Conservation (phyloP, 768 basidiomycete genomes). For the Tylopilus vinaceipallidus region DNA sequence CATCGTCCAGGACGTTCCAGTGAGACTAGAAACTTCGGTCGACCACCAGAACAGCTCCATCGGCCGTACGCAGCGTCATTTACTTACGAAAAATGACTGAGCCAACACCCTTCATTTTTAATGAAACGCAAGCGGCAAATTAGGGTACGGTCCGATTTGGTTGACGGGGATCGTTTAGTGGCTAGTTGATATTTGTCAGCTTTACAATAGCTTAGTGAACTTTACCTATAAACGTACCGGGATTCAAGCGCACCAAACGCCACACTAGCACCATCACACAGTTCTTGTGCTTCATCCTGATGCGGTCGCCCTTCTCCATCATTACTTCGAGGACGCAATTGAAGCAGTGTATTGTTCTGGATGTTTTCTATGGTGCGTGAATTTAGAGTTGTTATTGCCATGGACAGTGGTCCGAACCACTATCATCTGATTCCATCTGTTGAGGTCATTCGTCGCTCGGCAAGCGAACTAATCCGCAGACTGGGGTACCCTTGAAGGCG, state of each 20-base stretch:
- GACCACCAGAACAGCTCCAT: slow-evolving; percentile 7
- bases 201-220: neutral
- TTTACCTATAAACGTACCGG: slow-evolving; percentile 15
- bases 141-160: slow-evolving; percentile 23
- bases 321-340: slow-evolving; percentile 1
- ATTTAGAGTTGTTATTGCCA: slow-evolving; percentile 3
- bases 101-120: slow-evolving; percentile 19
- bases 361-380: slow-evolving; percentile 3
- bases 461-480: slow-evolving; percentile 4
- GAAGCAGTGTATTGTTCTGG: slow-evolving; percentile 11
- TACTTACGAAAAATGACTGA: slow-evolving; percentile 11
- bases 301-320: slow-evolving; percentile 4
- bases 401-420: neutral
- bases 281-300: slow-evolving; percentile 11
- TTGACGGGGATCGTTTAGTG: slow-evolving; percentile 11
- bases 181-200: slow-evolving; percentile 25
- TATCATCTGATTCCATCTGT: slow-evolving; percentile 16
- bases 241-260: slow-evolving; percentile 16
- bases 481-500: slow-evolving; percentile 1
- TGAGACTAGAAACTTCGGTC: slow-evolving; percentile 12
- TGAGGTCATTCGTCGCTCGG: slow-evolving; percentile 5
- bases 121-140: slow-evolving; percentile 16
- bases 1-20: slow-evolving; percentile 6
- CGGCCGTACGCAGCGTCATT: slow-evolving; percentile 9
- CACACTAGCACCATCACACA: slow-evolving; percentile 15